A percentile compares a stretch with the other conserved stretches of the same genome.
These are phyloP conservation scores for Thoreauomyces humboldtii DNA, from an alignment of 192 early-diverging fungal species.

Conservation along the genomic window DNA sequence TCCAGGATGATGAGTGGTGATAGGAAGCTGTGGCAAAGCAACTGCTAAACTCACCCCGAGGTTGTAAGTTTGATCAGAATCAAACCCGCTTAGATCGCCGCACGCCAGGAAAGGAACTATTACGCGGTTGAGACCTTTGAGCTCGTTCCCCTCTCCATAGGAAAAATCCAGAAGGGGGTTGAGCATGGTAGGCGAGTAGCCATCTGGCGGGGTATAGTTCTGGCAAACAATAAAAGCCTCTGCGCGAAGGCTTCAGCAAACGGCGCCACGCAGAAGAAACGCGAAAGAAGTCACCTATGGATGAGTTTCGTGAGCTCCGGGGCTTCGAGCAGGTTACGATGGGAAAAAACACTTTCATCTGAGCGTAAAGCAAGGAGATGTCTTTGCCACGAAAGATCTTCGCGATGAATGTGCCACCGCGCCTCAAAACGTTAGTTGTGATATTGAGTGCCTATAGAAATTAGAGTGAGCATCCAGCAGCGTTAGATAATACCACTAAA, in stretches of 20 bases:
- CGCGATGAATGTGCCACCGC: conserved; percentile 92
- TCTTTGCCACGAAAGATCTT: conserved; percentile 98
- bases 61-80: conserved; percentile 84
- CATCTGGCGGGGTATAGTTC: conserved; percentile 79
- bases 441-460: conserved; percentile 78
- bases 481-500: too few relatives aligned
- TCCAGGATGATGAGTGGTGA: neutral
- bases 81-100: conserved; percentile 85
- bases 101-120: conserved; percentile 90
- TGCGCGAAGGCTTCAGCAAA: conserved; percentile 13
- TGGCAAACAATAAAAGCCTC: conserved; percentile 94
- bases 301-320: conserved; percentile 87
- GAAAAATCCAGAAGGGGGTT: conserved; percentile 83
- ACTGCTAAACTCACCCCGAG: neutral
- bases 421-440: conserved; percentile 86
- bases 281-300: conserved; percentile 41
- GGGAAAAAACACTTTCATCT: conserved; percentile 90
- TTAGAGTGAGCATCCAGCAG: neutral
- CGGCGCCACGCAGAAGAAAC: neutral
- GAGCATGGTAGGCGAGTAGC: conserved; percentile 86
- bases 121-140: conserved; percentile 68
- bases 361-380: conserved; percentile 84
- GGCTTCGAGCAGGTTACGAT: conserved; percentile 90
- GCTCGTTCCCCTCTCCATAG: conserved; percentile 65
- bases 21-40: neutral